Percentiles rank a stretch among this genome's conserved stretches.
These are phyloP conservation scores for Catharanthus roseus DNA, from an alignment of 257 asterid genomes.

Conservation along the genomic window DNA sequence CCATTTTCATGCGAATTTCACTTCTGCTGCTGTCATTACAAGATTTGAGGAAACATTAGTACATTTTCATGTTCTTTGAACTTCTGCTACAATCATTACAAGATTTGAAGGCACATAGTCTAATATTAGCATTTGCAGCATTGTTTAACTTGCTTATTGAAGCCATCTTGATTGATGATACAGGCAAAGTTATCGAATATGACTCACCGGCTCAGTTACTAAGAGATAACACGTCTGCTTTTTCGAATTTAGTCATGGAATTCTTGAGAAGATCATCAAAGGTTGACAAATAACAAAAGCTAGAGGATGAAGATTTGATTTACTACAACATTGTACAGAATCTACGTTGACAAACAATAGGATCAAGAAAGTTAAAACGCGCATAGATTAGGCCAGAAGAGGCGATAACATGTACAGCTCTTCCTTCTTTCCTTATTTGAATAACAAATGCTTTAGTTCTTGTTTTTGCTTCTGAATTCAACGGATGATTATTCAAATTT, in stretches of 20 bases:
- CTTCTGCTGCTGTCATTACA: background rate
- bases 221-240: slow-evolving; percentile 43
- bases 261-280: slow-evolving; percentile 54
- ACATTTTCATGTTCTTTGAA: no score
- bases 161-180: slow-evolving; percentile 15
- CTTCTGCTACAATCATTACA: no score
- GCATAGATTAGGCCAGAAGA: background rate
- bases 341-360: no score
- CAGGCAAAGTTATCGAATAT: slow-evolving; percentile 65
- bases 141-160: background rate
- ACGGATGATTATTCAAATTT: no score
- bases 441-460: no score
- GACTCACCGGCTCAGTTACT: slow-evolving; percentile 58
- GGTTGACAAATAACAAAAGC: background rate
- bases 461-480: no score
- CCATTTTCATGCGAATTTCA: no score
- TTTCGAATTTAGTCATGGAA: slow-evolving; percentile 64
- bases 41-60: no score
- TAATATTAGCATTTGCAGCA: background rate
- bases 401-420: background rate
- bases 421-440: no score
- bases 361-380: background rate
- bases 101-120: background rate
- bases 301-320: background rate
- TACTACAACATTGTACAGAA: slow-evolving; percentile 2